Conservation (phyloP, 2,329 filamentous ascomycete species). For the Colletotrichum sp. region DNA sequence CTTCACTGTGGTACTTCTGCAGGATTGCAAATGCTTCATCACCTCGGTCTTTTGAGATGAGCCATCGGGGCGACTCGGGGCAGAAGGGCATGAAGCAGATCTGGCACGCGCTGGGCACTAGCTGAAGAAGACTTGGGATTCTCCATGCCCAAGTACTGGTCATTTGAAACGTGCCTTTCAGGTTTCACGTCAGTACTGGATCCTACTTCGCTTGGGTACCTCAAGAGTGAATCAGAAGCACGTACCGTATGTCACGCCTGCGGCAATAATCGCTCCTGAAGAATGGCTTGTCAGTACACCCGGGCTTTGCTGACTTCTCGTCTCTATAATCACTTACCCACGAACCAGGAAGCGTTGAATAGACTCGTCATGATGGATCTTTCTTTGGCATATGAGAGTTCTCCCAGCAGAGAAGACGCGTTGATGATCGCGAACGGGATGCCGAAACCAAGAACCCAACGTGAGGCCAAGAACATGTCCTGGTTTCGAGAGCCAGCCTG, state of each 20-base stretch:
- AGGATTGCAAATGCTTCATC: constrained; percentile 37
- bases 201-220: not conserved
- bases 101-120: constrained; percentile 26
- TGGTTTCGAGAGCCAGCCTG: constrained; percentile 35
- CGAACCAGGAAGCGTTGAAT: constrained; percentile 46
- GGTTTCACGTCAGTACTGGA: not conserved
- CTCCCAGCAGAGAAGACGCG: constrained; percentile 55
- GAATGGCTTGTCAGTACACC: not conserved
- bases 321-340: not conserved
- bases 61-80: constrained; percentile 37
- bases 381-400: constrained; percentile 58
- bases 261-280: not conserved
- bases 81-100: constrained; percentile 37
- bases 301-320: not conserved
- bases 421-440: constrained; percentile 56
- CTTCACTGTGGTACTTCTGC: constrained; percentile 55
- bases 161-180: constrained; percentile 3
- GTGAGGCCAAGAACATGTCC: constrained; percentile 57
- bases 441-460: constrained; percentile 59
- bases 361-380: constrained; percentile 51
- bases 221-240: not conserved
- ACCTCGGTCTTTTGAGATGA: constrained; percentile 31
- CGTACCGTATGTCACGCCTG: constrained; percentile 4
- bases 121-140: constrained; percentile 11
- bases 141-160: constrained; percentile 15